phyloP scores from a whole-genome alignment of 2,329 filamentous ascomycete genomes.

The Spiromastix sp. region DNA sequence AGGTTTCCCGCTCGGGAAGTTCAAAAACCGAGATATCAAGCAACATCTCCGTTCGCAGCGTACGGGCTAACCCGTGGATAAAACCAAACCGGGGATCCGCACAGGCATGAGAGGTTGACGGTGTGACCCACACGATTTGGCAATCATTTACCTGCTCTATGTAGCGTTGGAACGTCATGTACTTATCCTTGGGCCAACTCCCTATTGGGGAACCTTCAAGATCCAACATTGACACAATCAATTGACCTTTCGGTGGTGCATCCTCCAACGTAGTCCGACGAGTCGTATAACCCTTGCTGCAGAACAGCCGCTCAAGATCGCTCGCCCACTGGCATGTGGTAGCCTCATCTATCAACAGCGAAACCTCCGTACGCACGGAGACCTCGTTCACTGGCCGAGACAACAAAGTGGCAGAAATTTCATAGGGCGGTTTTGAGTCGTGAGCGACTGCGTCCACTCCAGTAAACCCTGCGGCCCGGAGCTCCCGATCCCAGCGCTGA shows the following conservation, averaged over 20 bases:
- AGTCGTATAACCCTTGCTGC: not conserved
- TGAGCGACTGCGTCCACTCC: slow-evolving; percentile 17
- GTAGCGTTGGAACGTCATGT: too few species aligned
- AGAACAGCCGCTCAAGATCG: too few species aligned
- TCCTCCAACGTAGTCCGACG: not conserved
- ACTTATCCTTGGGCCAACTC: too few species aligned
- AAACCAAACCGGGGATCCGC: slow-evolving; percentile 3
- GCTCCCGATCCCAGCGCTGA: slow-evolving; percentile 18
- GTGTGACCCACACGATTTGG: slow-evolving; percentile 11
- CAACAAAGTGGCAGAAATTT: too few species aligned
- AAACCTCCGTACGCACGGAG: too few species aligned
- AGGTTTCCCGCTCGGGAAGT: slow-evolving; percentile 1
- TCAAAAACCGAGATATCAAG: slow-evolving; percentile 7
- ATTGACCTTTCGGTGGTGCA: not conserved
- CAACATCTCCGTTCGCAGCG: slow-evolving; percentile 3
- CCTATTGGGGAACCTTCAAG: not conserved
- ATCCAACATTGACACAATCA: not conserved
- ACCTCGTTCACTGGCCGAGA: too few species aligned
- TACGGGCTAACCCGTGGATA: slow-evolving; percentile 6
- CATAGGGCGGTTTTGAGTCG: slow-evolving; percentile 14
- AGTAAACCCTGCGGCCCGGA: slow-evolving; percentile 22
- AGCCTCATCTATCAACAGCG: too few species aligned
- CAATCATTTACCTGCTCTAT: too few species aligned
- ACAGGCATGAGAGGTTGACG: not conserved
- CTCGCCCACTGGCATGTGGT: too few species aligned